Percentiles rank a stretch among this genome's conserved stretches.
Conservation (phyloP, 164 flowering plant species). For the Paratinospora sagittata region DNA sequence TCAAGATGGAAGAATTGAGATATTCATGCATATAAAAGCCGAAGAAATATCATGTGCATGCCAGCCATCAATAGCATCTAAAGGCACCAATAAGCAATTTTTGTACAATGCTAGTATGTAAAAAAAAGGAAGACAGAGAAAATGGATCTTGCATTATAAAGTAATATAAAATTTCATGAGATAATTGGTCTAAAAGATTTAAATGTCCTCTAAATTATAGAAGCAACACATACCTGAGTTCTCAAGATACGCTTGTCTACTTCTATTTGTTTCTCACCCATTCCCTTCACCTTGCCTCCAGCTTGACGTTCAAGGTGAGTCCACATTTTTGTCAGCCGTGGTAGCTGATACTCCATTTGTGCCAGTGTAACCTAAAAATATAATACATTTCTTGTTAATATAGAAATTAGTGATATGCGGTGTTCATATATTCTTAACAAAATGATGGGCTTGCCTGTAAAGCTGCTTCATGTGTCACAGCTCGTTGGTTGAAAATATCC, state of each 20-base stretch:
- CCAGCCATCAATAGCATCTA: neutral
- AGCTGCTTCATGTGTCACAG: conserved; percentile 96
- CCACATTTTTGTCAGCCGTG: conserved; percentile 95
- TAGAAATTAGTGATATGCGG: neutral
- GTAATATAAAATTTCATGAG: neutral
- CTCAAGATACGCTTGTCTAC: conserved; percentile 96
- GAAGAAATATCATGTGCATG: neutral
- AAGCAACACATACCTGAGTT: conserved; percentile 52
- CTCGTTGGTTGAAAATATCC: conserved; percentile 92
- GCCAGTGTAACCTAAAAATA: conserved; percentile 74
- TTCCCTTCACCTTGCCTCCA: conserved; percentile 93
- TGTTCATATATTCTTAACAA: neutral
- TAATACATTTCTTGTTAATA: conserved; percentile 1
- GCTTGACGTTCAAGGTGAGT: conserved; percentile 98
- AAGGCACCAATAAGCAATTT: neutral
- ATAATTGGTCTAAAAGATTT: conserved; percentile 4
- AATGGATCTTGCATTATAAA: neutral
- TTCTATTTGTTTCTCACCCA: conserved; percentile 99
- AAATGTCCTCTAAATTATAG: neutral
- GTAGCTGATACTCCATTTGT: conserved; percentile 95
- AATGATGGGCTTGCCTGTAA: conserved; percentile 50
- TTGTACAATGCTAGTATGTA: neutral
- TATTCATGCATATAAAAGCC: neutral
- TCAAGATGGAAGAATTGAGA: conserved; percentile 13
- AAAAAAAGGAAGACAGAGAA: neutral